Base-by-base conservation (phyloP, 805 yeast species). In the Myxozyma sirexii region DNA sequence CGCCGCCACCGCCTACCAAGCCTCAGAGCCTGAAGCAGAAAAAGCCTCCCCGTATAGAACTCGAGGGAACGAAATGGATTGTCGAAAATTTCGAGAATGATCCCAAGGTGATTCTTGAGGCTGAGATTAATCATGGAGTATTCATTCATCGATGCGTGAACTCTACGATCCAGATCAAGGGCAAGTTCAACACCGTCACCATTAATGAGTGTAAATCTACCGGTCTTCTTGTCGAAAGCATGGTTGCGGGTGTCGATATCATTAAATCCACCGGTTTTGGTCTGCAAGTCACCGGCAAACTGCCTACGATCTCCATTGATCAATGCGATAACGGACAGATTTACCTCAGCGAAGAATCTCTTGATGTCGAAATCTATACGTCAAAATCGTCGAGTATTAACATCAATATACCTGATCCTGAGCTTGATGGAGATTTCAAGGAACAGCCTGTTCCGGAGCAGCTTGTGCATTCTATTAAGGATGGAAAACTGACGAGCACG, bases 391-490 rank as follows among this genome's bases (percentile, higher is more conserved):
- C 97, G 0, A 82, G 96, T 2, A 77, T 94, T 73, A 94, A 94
- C 73, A 79, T 94, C 67, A 90, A 92, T 70, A 80, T 90, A 46
- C 97, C 97, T 27, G 81, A 81, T 48, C 82, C 78, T 15, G 86
- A 80, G 23, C 90, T 84, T 39, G 83, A 79, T 47, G 87, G 78
- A 47, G 97, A 93, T 72, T 85, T 82, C 74, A 82, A 79, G 55
- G 99, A 94, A 74, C 76, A 84, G 56, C 85, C 97, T 7, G 82
- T 88, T 43, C 97, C 98, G 7, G 99, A 94, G 75, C 99, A 94
- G 77, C 81, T 94, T 74, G 83, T 84, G 70, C 97, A 90, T 75
- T 78, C 82, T 17, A 77, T 89, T 63, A 73, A 75, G 46, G 37
- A 52, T 24, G 94, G 93, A 29, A 81, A 82, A 69, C 74, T 92